Conservation (phyloP, 352 stramenopile genomes). For the Globisporangium canariense region DNA sequence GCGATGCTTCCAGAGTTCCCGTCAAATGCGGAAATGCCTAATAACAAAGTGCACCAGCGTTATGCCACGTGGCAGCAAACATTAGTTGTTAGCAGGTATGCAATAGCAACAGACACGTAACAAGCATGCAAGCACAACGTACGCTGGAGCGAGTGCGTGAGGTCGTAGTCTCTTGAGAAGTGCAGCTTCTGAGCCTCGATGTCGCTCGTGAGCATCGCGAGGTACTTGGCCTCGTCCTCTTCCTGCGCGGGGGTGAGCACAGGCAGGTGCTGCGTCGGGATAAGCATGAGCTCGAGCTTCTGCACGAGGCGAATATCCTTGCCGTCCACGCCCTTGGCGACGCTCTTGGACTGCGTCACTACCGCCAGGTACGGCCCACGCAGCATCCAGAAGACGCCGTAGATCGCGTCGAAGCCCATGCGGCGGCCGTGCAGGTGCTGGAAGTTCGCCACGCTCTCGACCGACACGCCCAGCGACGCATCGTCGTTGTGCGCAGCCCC, state of each 20-base stretch:
- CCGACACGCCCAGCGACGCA: constrained; percentile 40
- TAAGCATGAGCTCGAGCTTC: constrained; percentile 61
- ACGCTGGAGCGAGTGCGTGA: constrained; percentile 80
- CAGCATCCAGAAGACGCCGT: constrained; percentile 71
- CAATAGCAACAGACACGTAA: background rate
- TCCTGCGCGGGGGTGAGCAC: constrained; percentile 46
- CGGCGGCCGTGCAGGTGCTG: constrained; percentile 66
- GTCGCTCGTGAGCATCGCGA: constrained; percentile 55
- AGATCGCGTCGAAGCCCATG: constrained; percentile 79
- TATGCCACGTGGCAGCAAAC: too few species aligned
- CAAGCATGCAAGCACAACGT: constrained; percentile 16
- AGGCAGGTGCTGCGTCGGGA: constrained; percentile 58
- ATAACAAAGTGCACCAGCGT: background rate
- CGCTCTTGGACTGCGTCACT: constrained; percentile 64
- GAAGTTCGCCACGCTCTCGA: constrained; percentile 60
- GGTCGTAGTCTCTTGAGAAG: constrained; percentile 72
- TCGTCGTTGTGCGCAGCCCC: constrained; percentile 16
- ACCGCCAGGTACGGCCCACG: constrained; percentile 67
- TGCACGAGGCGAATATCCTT: constrained; percentile 55
- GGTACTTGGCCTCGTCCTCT: constrained; percentile 56
- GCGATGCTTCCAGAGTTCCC: constrained; percentile 48
- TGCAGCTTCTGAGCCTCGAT: constrained; percentile 66
- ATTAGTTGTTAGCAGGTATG: background rate
- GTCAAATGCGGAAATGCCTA: constrained; percentile 56
- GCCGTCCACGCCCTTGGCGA: constrained; percentile 43